Evolutionary conservation across 2,329 filamentous ascomycete species (phyloP), one percentile per base, ranked within the genome.

Genomic region (Arthrobotrys musiformis): DNA sequence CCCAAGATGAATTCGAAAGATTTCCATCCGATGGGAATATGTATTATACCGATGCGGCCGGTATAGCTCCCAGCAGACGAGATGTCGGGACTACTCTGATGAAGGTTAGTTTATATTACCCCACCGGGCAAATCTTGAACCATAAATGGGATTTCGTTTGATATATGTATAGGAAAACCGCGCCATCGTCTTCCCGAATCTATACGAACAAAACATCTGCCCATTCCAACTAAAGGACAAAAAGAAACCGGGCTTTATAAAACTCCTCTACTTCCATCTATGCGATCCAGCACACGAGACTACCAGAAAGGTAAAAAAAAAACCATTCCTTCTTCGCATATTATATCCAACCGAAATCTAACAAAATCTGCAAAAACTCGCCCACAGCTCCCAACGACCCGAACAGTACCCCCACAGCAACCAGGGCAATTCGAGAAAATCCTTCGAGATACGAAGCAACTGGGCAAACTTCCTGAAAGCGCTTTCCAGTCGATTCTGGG

Each of bases 251-350:
- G 89, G 1, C n/a, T 86, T 89, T 79, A 83, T 87, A 13, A 86
- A 87, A 79, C 86, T 90, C 64, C 82, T 90, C 0, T 86, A 86
- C 0, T 83, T 90, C 46, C 90, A 86, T 81, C 84, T 91, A 1
- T 86, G 90, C 1, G 88, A 90, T 79, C 89, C 88, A 0, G 4
- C 11, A 1, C 11, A 40, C n/a, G 13, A 40, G 35, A 33, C 58
- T 24, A 28, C 15, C 2, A 15, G 4, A 50, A 28, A 9, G 15
- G 35, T 44, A 46, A 24, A 6, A 3, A 19, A n/a, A 0, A 15
- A 48, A 4, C 22, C 44, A 19, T 26, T 15, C 19, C 9, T 19
- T 19, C n/a, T 8, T 2, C 8, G 5, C n/a, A n/a, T n/a, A n/a
- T n/a, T n/a, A n/a, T 28, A 28, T 8, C 7, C 17, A 26, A 3